These are phyloP conservation scores for Prunus mira DNA, from an alignment of 306 rosid genomes.

Conservation along the genomic window DNA sequence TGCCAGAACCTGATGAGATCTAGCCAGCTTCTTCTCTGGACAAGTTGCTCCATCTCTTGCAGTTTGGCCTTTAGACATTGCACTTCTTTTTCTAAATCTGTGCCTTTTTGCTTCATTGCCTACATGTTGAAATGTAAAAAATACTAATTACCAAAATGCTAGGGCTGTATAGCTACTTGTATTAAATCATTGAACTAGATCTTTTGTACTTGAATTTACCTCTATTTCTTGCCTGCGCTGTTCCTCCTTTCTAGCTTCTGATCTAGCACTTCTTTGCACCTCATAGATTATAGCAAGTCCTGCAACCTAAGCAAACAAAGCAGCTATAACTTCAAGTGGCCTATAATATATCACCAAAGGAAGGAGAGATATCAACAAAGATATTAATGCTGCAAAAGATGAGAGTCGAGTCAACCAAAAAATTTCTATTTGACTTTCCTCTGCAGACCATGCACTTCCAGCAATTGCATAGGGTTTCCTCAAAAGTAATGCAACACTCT, in stretches of 20 bases:
- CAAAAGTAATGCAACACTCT: not conserved
- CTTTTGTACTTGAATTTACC: not conserved
- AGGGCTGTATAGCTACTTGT: not conserved
- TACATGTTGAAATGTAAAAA: not conserved
- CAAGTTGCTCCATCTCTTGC: constrained; percentile 15
- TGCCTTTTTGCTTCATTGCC: constrained; percentile 8
- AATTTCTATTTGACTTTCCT: not conserved
- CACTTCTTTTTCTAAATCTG: not conserved
- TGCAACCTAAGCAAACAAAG: constrained; percentile 10
- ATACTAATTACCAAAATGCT: not conserved
- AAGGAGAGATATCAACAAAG: not conserved
- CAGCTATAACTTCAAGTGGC: not conserved
- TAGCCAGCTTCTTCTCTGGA: constrained; percentile 5
- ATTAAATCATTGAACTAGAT: not conserved
- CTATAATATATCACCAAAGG: not conserved
- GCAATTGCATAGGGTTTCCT: not conserved
- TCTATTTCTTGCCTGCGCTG: constrained; percentile 5
- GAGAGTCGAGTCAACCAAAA: not conserved
- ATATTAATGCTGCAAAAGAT: not conserved
- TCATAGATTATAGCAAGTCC: constrained; percentile 6
- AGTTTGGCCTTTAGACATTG: not conserved
- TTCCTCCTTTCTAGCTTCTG: constrained; percentile 16
- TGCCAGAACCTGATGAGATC: not conserved
- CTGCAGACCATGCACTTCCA: not conserved
- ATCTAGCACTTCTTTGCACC: constrained; percentile 8